Base-by-base conservation (phyloP, 208 protist species). In the Chromosphaera perkinsii region DNA sequence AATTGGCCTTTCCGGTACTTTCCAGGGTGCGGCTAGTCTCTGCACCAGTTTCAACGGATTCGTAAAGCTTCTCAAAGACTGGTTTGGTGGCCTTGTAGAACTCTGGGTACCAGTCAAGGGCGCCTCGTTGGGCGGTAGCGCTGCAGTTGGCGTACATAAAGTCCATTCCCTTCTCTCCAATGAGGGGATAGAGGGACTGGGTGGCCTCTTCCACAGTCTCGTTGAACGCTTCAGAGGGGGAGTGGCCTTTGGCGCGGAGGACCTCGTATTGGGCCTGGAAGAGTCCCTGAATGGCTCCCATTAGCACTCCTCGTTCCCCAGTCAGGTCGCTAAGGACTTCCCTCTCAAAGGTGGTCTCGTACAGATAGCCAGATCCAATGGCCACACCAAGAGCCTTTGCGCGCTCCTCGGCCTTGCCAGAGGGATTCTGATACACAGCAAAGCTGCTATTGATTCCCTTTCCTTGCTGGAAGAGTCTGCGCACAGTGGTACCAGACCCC, bases 131-230 rank as follows among this genome's bases (percentile, higher is more conserved):
- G 9, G 77, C 77, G 20, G 77, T 82, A 14, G 77, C 77, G 52
- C 48, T 69, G 72, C 77, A 82, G 67, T 82, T 82, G 49, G 77
- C 67, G 57, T 79, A 82, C 77, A 82, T 82, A 76, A 76, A 82
- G 60, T 82, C 77, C 77, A 82, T 82, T 24, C 77, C 77, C 17
- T 81, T 82, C n/a, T 82, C 43, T 10, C 27, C 75, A n/a, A 82
- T 69, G 1, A 82, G 76, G 17, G 77, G 77, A 42, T 82, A 82
- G 3, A 82, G 63, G 61, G 59, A 74, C 31, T 76, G 74, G 20
- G 74, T 75, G 37, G 77, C 77, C 35, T 82, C 77, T 47, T 82
- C 77, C 24, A 82, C 66, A 17, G 77, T 82, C 72, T 82, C 77
- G 60, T 82, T 82, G 55, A 78, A 82, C 14, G 77, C 77, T 64